These are phyloP conservation scores for Trichomonas vaginalis DNA, from an alignment of 208 protist genomes.

Conservation along the genomic window DNA sequence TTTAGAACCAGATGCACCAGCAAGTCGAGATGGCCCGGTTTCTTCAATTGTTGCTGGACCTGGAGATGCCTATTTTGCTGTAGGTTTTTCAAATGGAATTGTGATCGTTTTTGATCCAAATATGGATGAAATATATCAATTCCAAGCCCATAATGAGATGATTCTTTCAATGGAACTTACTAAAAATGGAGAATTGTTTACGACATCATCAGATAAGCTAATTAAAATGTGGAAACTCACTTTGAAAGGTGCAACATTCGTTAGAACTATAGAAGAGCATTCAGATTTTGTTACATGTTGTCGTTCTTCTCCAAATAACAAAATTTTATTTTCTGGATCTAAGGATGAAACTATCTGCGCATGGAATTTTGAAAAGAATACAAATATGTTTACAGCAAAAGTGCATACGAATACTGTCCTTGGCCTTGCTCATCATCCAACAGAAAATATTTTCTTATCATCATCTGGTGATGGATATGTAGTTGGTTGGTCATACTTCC, in stretches of 20 bases:
- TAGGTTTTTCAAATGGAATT: not conserved
- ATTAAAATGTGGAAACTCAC: not conserved
- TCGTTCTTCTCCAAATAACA: not conserved
- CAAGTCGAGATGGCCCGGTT: not conserved
- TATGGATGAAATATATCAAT: not conserved
- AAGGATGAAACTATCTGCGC: not conserved
- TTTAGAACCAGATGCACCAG: not conserved
- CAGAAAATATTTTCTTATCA: not conserved
- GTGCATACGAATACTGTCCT: not conserved
- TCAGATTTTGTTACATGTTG: not conserved
- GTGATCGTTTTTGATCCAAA: not conserved
- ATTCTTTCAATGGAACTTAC: not conserved
- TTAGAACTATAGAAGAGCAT: not conserved
- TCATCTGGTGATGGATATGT: not conserved
- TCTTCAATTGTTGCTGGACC: not conserved
- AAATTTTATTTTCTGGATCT: not conserved
- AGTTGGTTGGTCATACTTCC: not conserved
- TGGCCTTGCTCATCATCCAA: not conserved
- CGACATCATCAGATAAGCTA: not conserved
- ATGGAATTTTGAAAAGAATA: not conserved
- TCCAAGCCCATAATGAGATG: not conserved
- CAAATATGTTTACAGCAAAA: not conserved
- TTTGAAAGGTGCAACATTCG: not conserved
- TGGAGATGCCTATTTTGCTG: not conserved
- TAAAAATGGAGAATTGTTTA: not conserved